Evolutionary conservation across 306 rosid genomes (phyloP), one percentile per base, ranked within the genome.

Genomic region (Fragaria iinumae): DNA sequence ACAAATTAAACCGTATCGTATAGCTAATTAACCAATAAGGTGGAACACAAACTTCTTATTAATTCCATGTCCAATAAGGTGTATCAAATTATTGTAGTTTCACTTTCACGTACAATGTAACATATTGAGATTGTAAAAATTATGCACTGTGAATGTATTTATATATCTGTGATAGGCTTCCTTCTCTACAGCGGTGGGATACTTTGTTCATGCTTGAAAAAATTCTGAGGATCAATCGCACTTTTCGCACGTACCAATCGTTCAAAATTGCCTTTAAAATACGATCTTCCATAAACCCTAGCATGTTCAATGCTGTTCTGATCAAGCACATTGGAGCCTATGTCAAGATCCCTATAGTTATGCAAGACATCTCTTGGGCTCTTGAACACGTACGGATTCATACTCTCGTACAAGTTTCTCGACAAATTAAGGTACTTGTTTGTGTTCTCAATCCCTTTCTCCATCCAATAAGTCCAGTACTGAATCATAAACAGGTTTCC

Each of bases 141-240:
- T 55, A 55, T 55, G 60, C 62, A 55, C 23, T 53, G 59, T 20
- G 27, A 8, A 39, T 6, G 44, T 36, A 36, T 36, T 4, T 29
- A 29, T 29, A 1, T 36, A 20, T 6, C 59, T 13, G 59, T 53
- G 25, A 53, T 53, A 57, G 34, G 14, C 36, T 59, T 59, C 65
- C 2, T 11, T 25, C 34, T 59, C 17, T 2, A 25, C 16, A 59
- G 36, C 16, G 65, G 76, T 14, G 83, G 83, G 55, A 80, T 74
- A 67, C 83, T 80, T 23, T 74, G 83, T 6, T 80, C 83, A 34
- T 80, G 71, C 66, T 63, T 56, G 52, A 74, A 80, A 38, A 52
- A 80, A 17, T 74, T 74, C 39, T 23, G 56, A 45, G 83, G 76
- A 80, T 80, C 83, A 56, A 74, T 45, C n/a, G 3, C 21, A 5